phyloP scores from a whole-genome alignment of 371 early-diverging fungal genomes.

The Actinomucor elegans region DNA sequence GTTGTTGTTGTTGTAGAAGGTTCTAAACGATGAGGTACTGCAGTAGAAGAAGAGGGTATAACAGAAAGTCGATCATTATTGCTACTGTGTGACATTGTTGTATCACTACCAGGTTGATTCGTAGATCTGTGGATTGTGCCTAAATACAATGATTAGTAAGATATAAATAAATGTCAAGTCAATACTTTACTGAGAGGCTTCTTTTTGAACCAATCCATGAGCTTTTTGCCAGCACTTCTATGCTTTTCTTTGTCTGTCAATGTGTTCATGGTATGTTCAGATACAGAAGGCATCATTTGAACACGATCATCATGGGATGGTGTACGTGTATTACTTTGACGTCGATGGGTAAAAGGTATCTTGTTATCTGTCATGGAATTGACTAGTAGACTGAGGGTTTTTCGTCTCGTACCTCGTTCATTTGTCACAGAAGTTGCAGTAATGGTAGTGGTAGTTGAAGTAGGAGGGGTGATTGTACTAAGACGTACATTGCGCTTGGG shows the following conservation, averaged over 20 bases:
- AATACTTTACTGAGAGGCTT: slow-evolving; percentile 56
- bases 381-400: slow-evolving; percentile 55
- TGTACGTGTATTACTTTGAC: slow-evolving; percentile 6
- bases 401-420: slow-evolving; percentile 52
- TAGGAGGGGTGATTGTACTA: slow-evolving; percentile 14
- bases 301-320: slow-evolving; percentile 2
- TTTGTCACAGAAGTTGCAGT: slow-evolving; percentile 18
- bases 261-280: slow-evolving; percentile 27
- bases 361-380: slow-evolving; percentile 43
- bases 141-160: background rate
- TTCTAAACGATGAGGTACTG: no score
- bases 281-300: slow-evolving; percentile 30
- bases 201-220: slow-evolving; percentile 73
- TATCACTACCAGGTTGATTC: slow-evolving; percentile 6
- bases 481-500: slow-evolving; percentile 13
- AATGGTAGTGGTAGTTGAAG: slow-evolving; percentile 9
- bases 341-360: slow-evolving; percentile 13
- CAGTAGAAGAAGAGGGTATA: background rate
- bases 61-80: slow-evolving; percentile 7
- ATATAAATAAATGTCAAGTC: background rate
- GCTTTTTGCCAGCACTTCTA: slow-evolving; percentile 60
- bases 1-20: background rate
- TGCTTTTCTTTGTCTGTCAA: slow-evolving; percentile 36
- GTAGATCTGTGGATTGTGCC: slow-evolving; percentile 16
- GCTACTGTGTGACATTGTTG: background rate